Conservation (phyloP, 352 stramenopile genomes). For the Pythium dissimile region DNA sequence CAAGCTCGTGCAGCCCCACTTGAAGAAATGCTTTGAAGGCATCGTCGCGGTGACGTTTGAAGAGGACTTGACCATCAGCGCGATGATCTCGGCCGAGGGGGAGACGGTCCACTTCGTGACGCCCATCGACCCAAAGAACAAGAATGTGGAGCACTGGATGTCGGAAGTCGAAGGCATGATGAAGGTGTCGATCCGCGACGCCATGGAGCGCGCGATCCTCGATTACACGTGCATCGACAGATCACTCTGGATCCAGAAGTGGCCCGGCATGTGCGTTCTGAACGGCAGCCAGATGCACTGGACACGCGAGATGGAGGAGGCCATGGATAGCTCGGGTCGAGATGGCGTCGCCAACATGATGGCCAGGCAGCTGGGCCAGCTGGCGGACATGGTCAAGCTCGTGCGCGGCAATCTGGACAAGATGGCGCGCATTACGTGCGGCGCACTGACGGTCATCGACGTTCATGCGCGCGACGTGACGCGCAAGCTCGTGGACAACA, state of each 20-base stretch:
- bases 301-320: conserved; percentile 88
- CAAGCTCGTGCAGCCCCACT: conserved; percentile 89
- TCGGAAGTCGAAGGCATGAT: conserved; percentile 94
- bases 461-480: conserved; percentile 96
- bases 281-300: conserved; percentile 94
- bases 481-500: conserved; percentile 86
- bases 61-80: conserved; percentile 87
- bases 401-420: conserved; percentile 89
- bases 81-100: conserved; percentile 91
- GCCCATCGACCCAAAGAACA: conserved; percentile 86
- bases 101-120: conserved; percentile 85
- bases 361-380: conserved; percentile 77
- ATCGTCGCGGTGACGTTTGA: conserved; percentile 90
- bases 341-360: conserved; percentile 84
- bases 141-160: conserved; percentile 94
- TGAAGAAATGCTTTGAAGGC: conserved; percentile 95
- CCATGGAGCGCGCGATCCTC: conserved; percentile 82
- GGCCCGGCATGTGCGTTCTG: conserved; percentile 87
- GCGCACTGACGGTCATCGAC: conserved; percentile 92
- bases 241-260: conserved; percentile 92
- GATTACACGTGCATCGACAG: conserved; percentile 87
- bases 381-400: conserved; percentile 92
- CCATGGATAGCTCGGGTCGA: conserved; percentile 69
- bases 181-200: conserved; percentile 84
- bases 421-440: conserved; percentile 85